A percentile compares a stretch with the other conserved stretches of the same genome.
Conservation (phyloP, 352 stramenopile genomes). For the Pythium aquatile region DNA sequence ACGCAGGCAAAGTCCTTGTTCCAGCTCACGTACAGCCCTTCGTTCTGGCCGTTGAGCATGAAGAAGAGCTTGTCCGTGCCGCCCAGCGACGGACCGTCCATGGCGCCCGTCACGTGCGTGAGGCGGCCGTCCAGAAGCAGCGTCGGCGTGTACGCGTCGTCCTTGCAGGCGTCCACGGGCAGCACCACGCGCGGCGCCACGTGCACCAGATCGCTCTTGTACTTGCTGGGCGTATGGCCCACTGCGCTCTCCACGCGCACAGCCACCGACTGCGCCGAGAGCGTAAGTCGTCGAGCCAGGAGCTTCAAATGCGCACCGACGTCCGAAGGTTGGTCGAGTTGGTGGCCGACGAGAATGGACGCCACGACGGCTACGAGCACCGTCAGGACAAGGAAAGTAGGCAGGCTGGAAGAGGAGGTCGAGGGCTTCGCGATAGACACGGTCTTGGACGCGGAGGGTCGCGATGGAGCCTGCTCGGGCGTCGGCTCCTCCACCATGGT, state of each 20-base stretch:
- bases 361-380: constrained; percentile 22
- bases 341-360: constrained; percentile 24
- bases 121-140: constrained; percentile 39
- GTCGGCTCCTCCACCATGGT: constrained; percentile 10
- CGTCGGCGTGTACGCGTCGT: constrained; percentile 34
- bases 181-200: constrained; percentile 42
- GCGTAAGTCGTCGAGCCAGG: constrained; percentile 20
- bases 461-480: not conserved
- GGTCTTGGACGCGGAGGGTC: not conserved
- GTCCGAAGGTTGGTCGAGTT: constrained; percentile 24
- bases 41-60: constrained; percentile 82
- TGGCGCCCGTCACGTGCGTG: constrained; percentile 51
- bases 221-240: constrained; percentile 47
- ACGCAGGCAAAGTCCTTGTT: constrained; percentile 73
- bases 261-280: constrained; percentile 11
- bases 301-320: constrained; percentile 17
- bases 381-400: constrained; percentile 10
- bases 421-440: not conserved
- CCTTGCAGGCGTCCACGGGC: constrained; percentile 34
- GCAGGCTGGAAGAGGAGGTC: not conserved
- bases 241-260: constrained; percentile 21
- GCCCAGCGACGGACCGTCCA: constrained; percentile 35
- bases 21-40: constrained; percentile 78
- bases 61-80: constrained; percentile 65
- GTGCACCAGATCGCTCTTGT: constrained; percentile 50